Base-by-base conservation (phyloP, 352 stramenopile species). In the Albugo laibachii region DNA sequence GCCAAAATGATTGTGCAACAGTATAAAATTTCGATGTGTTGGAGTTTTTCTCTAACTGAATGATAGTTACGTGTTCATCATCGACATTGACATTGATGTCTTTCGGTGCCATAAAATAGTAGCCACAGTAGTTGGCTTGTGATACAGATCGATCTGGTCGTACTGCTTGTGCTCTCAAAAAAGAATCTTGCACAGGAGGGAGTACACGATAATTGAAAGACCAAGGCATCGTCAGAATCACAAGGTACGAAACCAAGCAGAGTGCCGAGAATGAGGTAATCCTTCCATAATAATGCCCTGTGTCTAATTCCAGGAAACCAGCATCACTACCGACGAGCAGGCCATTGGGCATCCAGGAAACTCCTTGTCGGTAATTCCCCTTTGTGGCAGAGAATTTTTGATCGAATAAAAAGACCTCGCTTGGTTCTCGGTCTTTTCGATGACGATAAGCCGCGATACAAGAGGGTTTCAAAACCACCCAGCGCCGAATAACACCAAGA, bases 271-370 rank as follows among this genome's bases (percentile, higher is more conserved):
- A 71, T n/a, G 66, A 65, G 15, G 75, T 84, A 13, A 86, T 38
- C 15, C 78, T 64, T 47, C 71, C 85, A 59, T 92, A 92, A 57
- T 89, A 88, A 48, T 88, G 73, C 2, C 78, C 78, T 1, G 75
- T 87, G 46, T 92, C 78, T 18, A 92, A 66, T 57, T 92, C 76
- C 11, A 88, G 80, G 50, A 86, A 81, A 11, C 78, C 76, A 31
- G 74, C 73, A 20, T 80, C 71, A 49, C 72, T 89, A 12, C 76
- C 68, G 4, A 92, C 67, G 6, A 85, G 65, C 36, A 92, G 62
- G 2, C 78, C 78, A 51, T 74, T 92, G 1, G 74, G 75, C 78
- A 92, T 92, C 76, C 78, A 92, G 31, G 74, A 86, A 18, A 87
- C 71, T 15, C 78, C 78, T 55, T 89, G 78, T 2, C 68, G 61